A percentile compares a stretch with the other conserved stretches of the same genome.
Evolutionary conservation across 2,329 filamentous ascomycete species (phyloP).

Genomic region (Pseudocercospora musae): DNA sequence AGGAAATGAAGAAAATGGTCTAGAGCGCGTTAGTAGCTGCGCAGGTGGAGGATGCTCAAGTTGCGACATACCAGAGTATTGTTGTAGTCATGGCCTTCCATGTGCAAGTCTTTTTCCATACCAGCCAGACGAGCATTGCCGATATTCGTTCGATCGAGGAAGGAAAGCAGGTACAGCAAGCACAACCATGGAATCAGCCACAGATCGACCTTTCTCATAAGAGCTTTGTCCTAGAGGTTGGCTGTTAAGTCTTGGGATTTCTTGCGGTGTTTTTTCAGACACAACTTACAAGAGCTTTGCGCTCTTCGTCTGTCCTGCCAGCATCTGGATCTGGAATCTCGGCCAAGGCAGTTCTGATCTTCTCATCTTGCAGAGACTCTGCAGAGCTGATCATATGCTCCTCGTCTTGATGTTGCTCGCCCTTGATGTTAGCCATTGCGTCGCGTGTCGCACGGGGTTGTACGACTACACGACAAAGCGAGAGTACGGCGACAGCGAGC

Average conservation of each 20-base stretch:
- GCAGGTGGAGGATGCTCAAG: neutral
- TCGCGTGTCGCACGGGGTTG: neutral
- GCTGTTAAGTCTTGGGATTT: neutral
- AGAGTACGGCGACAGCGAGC: neutral
- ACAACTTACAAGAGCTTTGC: constrained; percentile 5
- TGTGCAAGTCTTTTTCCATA: constrained; percentile 55
- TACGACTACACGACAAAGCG: neutral
- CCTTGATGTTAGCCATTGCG: constrained; percentile 10
- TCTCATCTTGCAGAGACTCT: neutral
- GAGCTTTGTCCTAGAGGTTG: constrained; percentile 44
- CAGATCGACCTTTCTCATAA: constrained; percentile 52
- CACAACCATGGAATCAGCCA: constrained; percentile 53
- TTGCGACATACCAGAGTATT: constrained; percentile 50
- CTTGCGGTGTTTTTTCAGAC: neutral
- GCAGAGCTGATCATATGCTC: constrained; percentile 9
- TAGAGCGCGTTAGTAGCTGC: neutral
- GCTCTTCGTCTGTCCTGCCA: constrained; percentile 12
- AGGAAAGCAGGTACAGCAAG: constrained; percentile 57
- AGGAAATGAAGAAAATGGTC: constrained; percentile 84
- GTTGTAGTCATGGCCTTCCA: constrained; percentile 68
- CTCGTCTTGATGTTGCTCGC: constrained; percentile 3
- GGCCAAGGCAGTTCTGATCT: neutral
- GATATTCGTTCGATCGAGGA: constrained; percentile 49
- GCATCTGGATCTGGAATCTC: constrained; percentile 11
- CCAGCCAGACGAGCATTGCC: constrained; percentile 63